phyloP scores from a whole-genome alignment of 306 rosid species.

The Citrullus colocynthis region DNA sequence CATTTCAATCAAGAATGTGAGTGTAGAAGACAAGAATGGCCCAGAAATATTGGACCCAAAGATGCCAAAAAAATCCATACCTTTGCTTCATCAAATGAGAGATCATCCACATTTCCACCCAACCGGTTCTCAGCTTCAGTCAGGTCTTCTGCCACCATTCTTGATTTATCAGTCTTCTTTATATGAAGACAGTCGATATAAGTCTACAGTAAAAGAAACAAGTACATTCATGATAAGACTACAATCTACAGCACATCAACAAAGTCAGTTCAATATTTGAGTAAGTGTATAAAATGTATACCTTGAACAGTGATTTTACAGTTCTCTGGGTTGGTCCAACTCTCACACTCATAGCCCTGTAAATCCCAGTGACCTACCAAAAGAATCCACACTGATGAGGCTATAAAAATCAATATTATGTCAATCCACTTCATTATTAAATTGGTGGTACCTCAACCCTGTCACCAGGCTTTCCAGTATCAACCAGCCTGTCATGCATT shows the following conservation, averaged over 20 bases:
- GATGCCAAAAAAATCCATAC: slow-evolving; percentile 19
- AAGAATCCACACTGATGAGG: slow-evolving; percentile 9
- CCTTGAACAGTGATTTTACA: slow-evolving; percentile 93
- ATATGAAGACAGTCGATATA: slow-evolving; percentile 92
- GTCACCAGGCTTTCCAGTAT: slow-evolving; percentile 91
- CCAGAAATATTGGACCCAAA: background rate
- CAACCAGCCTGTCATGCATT: slow-evolving; percentile 93
- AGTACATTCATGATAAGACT: background rate
- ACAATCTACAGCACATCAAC: background rate
- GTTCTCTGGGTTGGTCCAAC: slow-evolving; percentile 94
- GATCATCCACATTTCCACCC: slow-evolving; percentile 29
- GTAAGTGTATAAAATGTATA: slow-evolving; percentile 1
- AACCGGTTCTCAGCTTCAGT: slow-evolving; percentile 35
- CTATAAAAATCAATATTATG: slow-evolving; percentile 4
- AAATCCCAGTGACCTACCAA: slow-evolving; percentile 79
- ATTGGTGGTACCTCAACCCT: slow-evolving; percentile 70
- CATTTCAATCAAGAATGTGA: slow-evolving; percentile 17
- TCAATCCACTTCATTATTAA: background rate
- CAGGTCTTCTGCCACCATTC: slow-evolving; percentile 64
- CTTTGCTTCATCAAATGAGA: slow-evolving; percentile 49
- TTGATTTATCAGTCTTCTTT: slow-evolving; percentile 77
- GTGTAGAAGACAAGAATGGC: slow-evolving; percentile 6
- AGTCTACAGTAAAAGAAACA: slow-evolving; percentile 46
- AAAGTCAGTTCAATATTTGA: background rate
- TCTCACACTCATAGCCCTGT: slow-evolving; percentile 92